phyloP scores from a whole-genome alignment of 768 basidiomycete species.

The Calocybe indica region DNA sequence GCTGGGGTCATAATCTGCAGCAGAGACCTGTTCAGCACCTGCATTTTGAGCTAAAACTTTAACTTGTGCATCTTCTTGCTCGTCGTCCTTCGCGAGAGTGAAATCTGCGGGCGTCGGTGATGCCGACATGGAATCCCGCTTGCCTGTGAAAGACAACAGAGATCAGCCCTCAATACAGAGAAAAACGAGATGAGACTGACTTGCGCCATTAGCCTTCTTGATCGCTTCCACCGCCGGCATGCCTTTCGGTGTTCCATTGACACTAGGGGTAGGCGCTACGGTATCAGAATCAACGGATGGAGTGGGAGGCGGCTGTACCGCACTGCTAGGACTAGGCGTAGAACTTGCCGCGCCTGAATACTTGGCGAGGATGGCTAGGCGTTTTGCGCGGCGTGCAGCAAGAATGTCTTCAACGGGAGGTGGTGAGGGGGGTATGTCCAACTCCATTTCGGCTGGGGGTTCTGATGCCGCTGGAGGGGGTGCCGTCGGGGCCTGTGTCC shows the following conservation, averaged over 20 bases:
- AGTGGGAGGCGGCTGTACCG: slow-evolving; percentile 65
- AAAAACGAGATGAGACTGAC: slow-evolving; percentile 10
- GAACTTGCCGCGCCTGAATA: slow-evolving; percentile 47
- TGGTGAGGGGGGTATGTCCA: slow-evolving; percentile 47
- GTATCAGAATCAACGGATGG: slow-evolving; percentile 57
- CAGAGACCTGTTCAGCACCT: slow-evolving; percentile 68
- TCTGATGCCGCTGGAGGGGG: slow-evolving; percentile 22
- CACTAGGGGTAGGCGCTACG: slow-evolving; percentile 49
- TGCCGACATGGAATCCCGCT: slow-evolving; percentile 49
- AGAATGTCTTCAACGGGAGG: slow-evolving; percentile 58
- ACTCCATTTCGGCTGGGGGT: slow-evolving; percentile 41
- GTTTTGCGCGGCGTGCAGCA: slow-evolving; percentile 63
- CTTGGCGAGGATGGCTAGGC: slow-evolving; percentile 78
- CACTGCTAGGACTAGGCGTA: slow-evolving; percentile 65
- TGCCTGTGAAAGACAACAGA: slow-evolving; percentile 24
- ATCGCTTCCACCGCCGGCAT: slow-evolving; percentile 7
- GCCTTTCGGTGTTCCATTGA: slow-evolving; percentile 23
- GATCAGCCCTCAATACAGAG: background rate
- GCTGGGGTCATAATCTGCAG: slow-evolving; percentile 84
- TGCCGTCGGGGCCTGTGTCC: slow-evolving; percentile 12
- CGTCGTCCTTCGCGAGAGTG: slow-evolving; percentile 60
- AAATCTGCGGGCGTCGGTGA: slow-evolving; percentile 58
- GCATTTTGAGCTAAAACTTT: slow-evolving; percentile 35
- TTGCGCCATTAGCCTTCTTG: slow-evolving; percentile 1
- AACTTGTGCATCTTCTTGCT: slow-evolving; percentile 40